Percentiles rank a stretch among this genome's conserved stretches.
Evolutionary conservation across 805 yeast genomes (phyloP).

Genomic region (Hanseniaspora hatyaiensis): DNA sequence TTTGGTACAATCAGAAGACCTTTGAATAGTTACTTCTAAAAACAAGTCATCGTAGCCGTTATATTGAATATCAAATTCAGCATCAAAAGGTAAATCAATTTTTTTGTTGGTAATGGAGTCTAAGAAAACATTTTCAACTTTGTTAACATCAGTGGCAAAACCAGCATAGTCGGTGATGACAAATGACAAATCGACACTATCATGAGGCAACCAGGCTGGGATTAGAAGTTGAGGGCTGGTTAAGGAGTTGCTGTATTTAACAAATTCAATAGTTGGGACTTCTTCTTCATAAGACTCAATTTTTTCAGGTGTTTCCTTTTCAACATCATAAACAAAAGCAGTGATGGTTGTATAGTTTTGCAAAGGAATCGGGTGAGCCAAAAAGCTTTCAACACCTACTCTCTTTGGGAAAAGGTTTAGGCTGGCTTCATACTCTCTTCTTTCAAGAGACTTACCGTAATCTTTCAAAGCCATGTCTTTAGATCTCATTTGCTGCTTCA

Average conservation of each 20-base stretch:
- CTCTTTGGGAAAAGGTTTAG: slow-evolving; percentile 16
- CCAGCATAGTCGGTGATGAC: slow-evolving; percentile 21
- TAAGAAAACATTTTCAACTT: slow-evolving; percentile 1
- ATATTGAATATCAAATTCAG: slow-evolving; percentile 25
- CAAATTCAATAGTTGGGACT: slow-evolving; percentile 20
- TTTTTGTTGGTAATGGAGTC: slow-evolving; percentile 15
- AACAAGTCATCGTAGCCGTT: slow-evolving; percentile 20
- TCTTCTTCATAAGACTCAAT: slow-evolving; percentile 14
- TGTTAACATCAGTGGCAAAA: slow-evolving; percentile 7
- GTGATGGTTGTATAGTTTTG: slow-evolving; percentile 16
- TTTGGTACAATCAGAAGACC: slow-evolving; percentile 18
- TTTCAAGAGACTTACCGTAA: slow-evolving; percentile 17
- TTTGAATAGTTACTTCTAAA: slow-evolving; percentile 26
- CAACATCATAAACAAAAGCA: slow-evolving; percentile 15
- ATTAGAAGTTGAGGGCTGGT: slow-evolving; percentile 18
- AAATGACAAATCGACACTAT: slow-evolving; percentile 20
- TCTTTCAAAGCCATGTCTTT: slow-evolving; percentile 16
- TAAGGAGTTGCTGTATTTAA: slow-evolving; percentile 23
- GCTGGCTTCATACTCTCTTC: slow-evolving; percentile 16
- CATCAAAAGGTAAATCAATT: slow-evolving; percentile 19
- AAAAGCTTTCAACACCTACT: slow-evolving; percentile 11
- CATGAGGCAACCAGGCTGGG: slow-evolving; percentile 22
- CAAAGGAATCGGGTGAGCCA: slow-evolving; percentile 14
- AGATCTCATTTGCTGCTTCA: slow-evolving; percentile 16
- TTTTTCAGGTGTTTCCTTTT: slow-evolving; percentile 11